Base-by-base conservation (phyloP, 805 yeast genomes). In the Ogataea nakhonphanomensis region DNA sequence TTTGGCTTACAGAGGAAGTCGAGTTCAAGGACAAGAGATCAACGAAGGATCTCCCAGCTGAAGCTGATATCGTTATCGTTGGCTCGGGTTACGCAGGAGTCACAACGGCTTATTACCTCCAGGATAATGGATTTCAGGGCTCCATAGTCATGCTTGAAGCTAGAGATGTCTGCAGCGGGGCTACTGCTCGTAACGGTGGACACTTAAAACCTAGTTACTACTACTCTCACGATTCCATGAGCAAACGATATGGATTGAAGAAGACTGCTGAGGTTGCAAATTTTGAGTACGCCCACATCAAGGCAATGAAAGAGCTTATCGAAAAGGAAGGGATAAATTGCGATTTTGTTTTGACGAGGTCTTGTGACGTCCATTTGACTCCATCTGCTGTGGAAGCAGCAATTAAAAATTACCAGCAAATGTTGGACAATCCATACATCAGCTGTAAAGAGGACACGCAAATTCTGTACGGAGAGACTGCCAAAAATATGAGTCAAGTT, bases 181-280 rank as follows among this genome's bases (percentile, higher is more conserved):
- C 76, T 6, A 68, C 74, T 1, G 76, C 73, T 7, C 55, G 77
- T 41, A 72, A 72, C 43, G 76, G 77, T 15, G 77, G 77, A 2
- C 77, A 72, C 46, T 47, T 73, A 40, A 68, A 69, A 33, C 74
- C 75, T 8, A 54, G 51, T 30, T 33, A 43, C 11, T 54, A 58
- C 41, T 32, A 37, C 33, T 40, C 42, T 1, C 51, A 57, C 31
- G 36, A 41, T 3, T 21, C 23, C 2, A 49, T 45, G 25, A 48
- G 37, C n/a, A 29, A 23, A 1, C 43, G 45, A 36, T 53, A 55
- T 35, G 58, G 65, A 38, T 44, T 38, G 25, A 33, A 55, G 33
- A 53, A 60, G 15, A 71, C 64, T 21, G 67, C 69, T 3, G 63
- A 61, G 29, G 57, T 64, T 11, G 62, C 54, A 25, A 62, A 65